Evolutionary conservation across 2,329 filamentous ascomycete species (phyloP).

Genomic region (Fusarium incarnatum): DNA sequence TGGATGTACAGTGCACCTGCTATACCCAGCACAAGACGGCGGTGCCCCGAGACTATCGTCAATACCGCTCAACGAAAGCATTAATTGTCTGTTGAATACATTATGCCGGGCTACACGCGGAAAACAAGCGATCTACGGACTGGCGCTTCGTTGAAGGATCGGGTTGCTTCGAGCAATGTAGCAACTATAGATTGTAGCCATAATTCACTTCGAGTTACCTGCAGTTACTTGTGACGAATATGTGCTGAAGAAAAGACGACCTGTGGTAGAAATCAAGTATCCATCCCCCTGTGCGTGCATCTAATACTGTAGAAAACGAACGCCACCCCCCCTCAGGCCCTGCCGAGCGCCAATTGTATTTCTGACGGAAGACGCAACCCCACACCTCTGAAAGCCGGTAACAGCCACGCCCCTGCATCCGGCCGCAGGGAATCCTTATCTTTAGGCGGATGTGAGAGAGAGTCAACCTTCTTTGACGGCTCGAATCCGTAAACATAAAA

Average conservation of each 20-base stretch:
- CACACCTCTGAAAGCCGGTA: constrained; percentile 40
- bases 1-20: constrained; percentile 7
- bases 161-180: not conserved
- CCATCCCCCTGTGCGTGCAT: constrained; percentile 18
- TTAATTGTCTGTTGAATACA: not conserved
- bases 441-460: constrained; percentile 39
- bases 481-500: constrained; percentile 46
- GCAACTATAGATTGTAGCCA: not conserved
- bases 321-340: constrained; percentile 30
- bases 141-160: not conserved
- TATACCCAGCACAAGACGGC: constrained; percentile 28
- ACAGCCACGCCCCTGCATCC: constrained; percentile 48
- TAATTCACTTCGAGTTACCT: not conserved
- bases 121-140: not conserved
- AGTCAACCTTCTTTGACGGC: constrained; percentile 33
- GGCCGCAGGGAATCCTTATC: constrained; percentile 45
- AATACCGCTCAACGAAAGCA: constrained; percentile 7
- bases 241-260: constrained; percentile 4
- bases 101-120: not conserved
- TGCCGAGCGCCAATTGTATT: constrained; percentile 35
- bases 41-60: constrained; percentile 18
- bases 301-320: not conserved
- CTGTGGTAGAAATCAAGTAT: constrained; percentile 29
- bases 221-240: constrained; percentile 2
- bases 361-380: constrained; percentile 22